Evolutionary conservation across 2,329 filamentous ascomycete species (phyloP).

Genomic region (Hymenoscyphus fraxineus): DNA sequence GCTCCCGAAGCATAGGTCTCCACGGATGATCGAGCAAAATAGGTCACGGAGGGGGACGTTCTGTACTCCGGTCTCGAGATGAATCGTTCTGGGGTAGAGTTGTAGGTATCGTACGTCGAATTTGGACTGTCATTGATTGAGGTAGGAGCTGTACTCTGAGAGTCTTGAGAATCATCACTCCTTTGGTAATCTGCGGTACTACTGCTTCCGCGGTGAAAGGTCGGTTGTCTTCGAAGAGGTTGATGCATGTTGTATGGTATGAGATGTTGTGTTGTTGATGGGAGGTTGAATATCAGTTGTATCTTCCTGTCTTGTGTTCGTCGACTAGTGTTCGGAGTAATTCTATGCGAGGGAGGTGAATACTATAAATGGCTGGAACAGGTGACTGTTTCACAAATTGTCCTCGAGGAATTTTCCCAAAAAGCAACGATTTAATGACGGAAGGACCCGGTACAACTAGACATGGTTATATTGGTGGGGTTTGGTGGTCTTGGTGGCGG

Average conservation of each 20-base stretch:
- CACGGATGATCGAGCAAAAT: conserved; percentile 38
- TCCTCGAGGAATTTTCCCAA: conserved; percentile 8
- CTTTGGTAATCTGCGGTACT: conserved; percentile 39
- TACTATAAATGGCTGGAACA: conserved; percentile 5
- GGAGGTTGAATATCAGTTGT: background rate
- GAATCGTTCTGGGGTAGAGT: conserved; percentile 12
- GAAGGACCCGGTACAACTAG: conserved; percentile 16
- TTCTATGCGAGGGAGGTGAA: conserved; percentile 4
- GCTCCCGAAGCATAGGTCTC: conserved; percentile 75
- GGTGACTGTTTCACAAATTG: conserved; percentile 4
- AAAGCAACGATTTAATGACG: conserved; percentile 17
- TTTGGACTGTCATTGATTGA: conserved; percentile 42
- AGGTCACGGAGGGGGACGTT: conserved; percentile 27
- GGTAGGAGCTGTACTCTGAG: conserved; percentile 46
- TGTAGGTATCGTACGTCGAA: conserved; percentile 22
- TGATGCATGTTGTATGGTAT: conserved; percentile 25
- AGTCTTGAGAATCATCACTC: conserved; percentile 45
- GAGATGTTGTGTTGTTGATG: conserved; percentile 1
- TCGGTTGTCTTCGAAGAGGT: conserved; percentile 28
- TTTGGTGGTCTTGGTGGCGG: conserved; percentile 10
- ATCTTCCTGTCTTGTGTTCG: conserved; percentile 4
- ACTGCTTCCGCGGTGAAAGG: conserved; percentile 31
- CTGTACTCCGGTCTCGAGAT: conserved; percentile 21
- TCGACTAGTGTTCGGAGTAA: background rate
- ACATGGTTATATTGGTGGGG: conserved; percentile 15